Conservation (phyloP, 2,329 filamentous ascomycete genomes). For the Ceratocystis papillata region DNA sequence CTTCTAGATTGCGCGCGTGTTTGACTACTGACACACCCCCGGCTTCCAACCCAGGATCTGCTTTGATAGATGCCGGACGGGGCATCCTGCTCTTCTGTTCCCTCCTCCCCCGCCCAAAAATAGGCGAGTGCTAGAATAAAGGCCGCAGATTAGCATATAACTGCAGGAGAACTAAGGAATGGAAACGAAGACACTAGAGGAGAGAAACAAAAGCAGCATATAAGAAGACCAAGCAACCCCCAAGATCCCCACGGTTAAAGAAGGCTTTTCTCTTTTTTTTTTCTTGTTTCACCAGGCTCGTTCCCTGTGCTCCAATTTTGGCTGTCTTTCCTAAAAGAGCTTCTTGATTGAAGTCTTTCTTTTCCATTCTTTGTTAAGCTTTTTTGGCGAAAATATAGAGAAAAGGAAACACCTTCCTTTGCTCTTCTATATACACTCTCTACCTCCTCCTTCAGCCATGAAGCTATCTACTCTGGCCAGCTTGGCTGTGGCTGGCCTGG, state of each 20-base stretch:
- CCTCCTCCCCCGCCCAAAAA: constrained; percentile 20
- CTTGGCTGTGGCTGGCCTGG: constrained; percentile 28
- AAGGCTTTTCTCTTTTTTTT: constrained; percentile 33
- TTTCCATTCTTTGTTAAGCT: constrained; percentile 1
- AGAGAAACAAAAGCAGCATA: neutral
- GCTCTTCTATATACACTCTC: neutral
- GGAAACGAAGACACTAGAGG: neutral
- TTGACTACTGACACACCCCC: too few relatives aligned
- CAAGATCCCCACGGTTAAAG: neutral
- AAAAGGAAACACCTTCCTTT: neutral
- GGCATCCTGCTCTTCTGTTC: too few relatives aligned
- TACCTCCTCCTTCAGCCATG: neutral
- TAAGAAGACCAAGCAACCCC: constrained; percentile 6
- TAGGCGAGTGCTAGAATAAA: neutral
- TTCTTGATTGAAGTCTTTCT: too few relatives aligned
- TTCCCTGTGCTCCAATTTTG: neutral
- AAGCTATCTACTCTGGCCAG: constrained; percentile 23
- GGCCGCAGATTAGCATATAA: neutral
- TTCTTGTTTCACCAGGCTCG: constrained; percentile 1
- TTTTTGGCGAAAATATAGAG: neutral
- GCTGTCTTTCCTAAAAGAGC: neutral
- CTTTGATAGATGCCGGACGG: too few relatives aligned
- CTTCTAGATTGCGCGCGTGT: too few relatives aligned
- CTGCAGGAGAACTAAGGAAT: neutral
- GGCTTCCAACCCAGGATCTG: too few relatives aligned